These are phyloP conservation scores for Erigeron philadelphicus DNA, from an alignment of 140 eudicot genomes.

Conservation along the genomic window DNA sequence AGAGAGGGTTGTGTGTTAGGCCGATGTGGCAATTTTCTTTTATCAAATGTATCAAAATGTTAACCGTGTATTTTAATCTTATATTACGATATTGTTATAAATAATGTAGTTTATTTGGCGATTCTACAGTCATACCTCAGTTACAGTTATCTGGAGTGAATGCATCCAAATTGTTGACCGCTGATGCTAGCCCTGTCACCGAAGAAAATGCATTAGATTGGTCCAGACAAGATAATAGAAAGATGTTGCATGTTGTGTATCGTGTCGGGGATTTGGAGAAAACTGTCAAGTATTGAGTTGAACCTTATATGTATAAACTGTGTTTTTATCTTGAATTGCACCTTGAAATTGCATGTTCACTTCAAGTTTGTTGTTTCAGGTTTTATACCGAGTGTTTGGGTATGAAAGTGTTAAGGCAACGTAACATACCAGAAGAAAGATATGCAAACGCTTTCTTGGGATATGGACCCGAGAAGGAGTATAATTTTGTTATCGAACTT, in stretches of 20 bases:
- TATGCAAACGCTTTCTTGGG: constrained; percentile 55
- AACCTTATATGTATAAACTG: background rate
- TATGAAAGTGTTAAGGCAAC: constrained; percentile 55
- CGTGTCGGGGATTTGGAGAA: constrained; percentile 57
- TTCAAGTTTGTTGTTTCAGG: constrained; percentile 25
- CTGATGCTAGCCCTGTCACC: constrained; percentile 30
- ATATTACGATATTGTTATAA: background rate
- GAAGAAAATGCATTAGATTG: constrained; percentile 40
- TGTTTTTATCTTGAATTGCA: background rate
- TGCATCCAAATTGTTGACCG: constrained; percentile 37
- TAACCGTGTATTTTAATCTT: background rate
- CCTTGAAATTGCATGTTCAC: background rate
- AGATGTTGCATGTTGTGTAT: constrained; percentile 65
- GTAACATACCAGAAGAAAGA: constrained; percentile 57
- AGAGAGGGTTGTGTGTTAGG: too few relatives aligned
- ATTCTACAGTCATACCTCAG: constrained; percentile 43
- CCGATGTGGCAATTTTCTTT: background rate
- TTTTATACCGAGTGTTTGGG: constrained; percentile 61
- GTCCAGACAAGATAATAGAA: constrained; percentile 49
- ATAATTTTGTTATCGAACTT: constrained; percentile 52
- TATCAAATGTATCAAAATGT: background rate
- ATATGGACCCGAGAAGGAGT: constrained; percentile 53
- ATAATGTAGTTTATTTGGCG: constrained; percentile 11
- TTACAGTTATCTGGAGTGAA: constrained; percentile 35
- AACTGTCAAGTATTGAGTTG: constrained; percentile 43